A percentile compares a stretch with the other conserved stretches of the same genome.
Conservation (phyloP, 1,284 basidiomycete genomes). For the Rhizoctonia solani region DNA sequence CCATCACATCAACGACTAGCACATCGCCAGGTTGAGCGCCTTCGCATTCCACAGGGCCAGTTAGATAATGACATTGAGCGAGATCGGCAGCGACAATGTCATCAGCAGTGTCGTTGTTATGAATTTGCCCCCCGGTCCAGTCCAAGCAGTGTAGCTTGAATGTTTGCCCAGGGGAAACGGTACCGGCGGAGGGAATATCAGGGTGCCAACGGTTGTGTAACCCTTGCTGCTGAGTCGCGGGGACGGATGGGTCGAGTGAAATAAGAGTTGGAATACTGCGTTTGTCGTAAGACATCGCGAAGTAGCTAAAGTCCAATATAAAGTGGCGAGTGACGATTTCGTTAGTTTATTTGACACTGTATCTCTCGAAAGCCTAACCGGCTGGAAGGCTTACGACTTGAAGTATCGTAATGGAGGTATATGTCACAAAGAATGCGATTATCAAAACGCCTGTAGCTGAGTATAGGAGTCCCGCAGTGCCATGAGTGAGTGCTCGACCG, state of each 20-base stretch:
- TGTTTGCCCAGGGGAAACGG: constrained; percentile 68
- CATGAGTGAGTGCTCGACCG: neutral
- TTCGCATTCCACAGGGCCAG: constrained; percentile 73
- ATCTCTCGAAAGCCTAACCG: neutral
- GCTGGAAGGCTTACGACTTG: neutral
- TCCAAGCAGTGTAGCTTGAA: constrained; percentile 81
- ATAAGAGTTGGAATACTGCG: constrained; percentile 29
- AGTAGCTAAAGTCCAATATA: neutral
- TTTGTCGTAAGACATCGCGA: constrained; percentile 29
- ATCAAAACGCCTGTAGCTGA: neutral
- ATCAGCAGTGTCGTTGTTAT: constrained; percentile 74
- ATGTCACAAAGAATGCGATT: neutral
- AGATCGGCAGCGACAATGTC: constrained; percentile 70
- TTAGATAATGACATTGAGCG: constrained; percentile 70
- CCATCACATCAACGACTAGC: constrained; percentile 74
- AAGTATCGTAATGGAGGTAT: neutral
- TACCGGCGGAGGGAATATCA: constrained; percentile 66
- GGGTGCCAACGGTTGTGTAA: constrained; percentile 76
- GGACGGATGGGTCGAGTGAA: constrained; percentile 22
- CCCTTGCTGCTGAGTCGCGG: constrained; percentile 49
- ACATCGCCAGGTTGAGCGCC: constrained; percentile 80
- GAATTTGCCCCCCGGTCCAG: constrained; percentile 76
- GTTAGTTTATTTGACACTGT: neutral
- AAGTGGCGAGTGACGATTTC: neutral
- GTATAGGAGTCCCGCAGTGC: neutral